phyloP scores from a whole-genome alignment of 257 asterid species.

The Nicotiana obtusifolia region DNA sequence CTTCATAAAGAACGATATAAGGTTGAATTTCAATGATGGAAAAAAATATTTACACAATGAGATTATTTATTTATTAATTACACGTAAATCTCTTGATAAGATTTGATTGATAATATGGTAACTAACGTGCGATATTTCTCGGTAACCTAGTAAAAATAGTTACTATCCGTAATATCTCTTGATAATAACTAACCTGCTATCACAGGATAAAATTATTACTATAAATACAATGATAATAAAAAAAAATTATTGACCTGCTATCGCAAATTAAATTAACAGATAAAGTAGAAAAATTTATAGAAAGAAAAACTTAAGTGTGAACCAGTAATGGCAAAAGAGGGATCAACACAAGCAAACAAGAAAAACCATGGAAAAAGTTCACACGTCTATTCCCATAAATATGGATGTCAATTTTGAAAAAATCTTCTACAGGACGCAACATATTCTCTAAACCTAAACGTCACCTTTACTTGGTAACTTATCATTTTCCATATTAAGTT shows the following conservation, averaged over 20 bases:
- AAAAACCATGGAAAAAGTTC: neutral
- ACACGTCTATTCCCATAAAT: constrained; percentile 2
- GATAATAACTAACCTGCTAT: too few relatives aligned
- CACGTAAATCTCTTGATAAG: neutral
- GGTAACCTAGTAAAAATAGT: too few relatives aligned
- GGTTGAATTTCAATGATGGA: neutral
- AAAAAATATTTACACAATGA: neutral
- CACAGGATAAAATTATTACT: too few relatives aligned
- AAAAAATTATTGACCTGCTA: too few relatives aligned
- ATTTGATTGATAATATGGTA: neutral
- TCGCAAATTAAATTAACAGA: too few relatives aligned
- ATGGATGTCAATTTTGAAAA: constrained; percentile 9
- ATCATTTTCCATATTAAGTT: constrained; percentile 10
- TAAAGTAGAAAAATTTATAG: too few relatives aligned
- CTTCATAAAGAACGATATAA: neutral
- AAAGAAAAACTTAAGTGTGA: too few relatives aligned
- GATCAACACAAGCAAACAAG: neutral
- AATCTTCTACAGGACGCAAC: constrained; percentile 24
- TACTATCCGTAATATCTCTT: too few relatives aligned
- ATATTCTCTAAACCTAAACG: constrained; percentile 22
- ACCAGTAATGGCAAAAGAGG: neutral
- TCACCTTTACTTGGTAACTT: constrained; percentile 22
- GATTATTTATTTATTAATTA: neutral
- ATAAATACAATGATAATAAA: too few relatives aligned
- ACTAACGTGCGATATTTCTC: too few relatives aligned